Evolutionary conservation across 202 grass and related monocot species (phyloP), one percentile per base, ranked within the genome.

Genomic region (Alloteropsis angusta): DNA sequence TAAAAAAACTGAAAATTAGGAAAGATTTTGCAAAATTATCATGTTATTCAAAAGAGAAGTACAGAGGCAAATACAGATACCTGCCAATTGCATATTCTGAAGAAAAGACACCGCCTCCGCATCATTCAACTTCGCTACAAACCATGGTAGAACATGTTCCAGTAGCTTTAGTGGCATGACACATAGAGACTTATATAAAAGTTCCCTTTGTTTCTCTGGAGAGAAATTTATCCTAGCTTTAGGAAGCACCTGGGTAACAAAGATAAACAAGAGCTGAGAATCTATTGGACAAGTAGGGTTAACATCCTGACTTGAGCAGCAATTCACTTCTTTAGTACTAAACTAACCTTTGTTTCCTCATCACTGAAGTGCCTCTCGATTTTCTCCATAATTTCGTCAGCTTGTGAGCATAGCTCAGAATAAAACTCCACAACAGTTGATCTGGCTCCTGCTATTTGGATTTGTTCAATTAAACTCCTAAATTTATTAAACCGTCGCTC

Each of bases 321-420:
- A 54, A 6, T 72, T 50, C 18, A 43, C 9, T 48, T 61, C 23
- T 69, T 25, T 67, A 80, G 39, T 60, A 87, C 46, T 76, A 78
- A 76, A 68, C 22, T 66, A 73, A 98, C 96, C 87, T 91, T 86
- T 62, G 82, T 85, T 89, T 98, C 96, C 85, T 95, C 92, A 41
- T 71, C 92, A 69, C 77, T 79, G 71, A 98, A 95, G 64, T 98
- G 96, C 9, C 82, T 89, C 76, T 98, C 85, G 48, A 98, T 93
- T 72, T 85, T 92, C 77, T 98, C 82, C 87, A 95, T 98, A 86
- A 98, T 98, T 68, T 93, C 74, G 75, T 95, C 90, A 82, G 96
- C 92, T 84, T 90, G 87, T 54, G 92, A 90, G 77, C 92, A 98
- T 52, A 98, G 78, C 70, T 98, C 84, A 1, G 80, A 88, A 62